Conservation (phyloP, 1,284 basidiomycete species). For the Ceratobasidium sp. region DNA sequence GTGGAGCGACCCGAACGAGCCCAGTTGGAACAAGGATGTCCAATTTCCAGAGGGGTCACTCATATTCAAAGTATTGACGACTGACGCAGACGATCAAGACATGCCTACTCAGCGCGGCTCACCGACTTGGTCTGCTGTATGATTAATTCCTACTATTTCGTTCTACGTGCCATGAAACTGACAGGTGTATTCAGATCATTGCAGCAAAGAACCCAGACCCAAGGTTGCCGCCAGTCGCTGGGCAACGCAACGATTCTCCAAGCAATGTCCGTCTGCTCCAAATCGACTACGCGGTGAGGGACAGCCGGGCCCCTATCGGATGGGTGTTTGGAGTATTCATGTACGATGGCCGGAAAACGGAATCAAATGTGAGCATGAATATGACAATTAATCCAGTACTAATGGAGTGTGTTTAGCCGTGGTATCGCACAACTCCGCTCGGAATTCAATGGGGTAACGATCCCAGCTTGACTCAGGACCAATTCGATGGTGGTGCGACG, state of each 20-base stretch:
- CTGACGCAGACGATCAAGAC: slow-evolving; percentile 19
- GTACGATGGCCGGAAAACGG: slow-evolving; percentile 24
- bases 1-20: slow-evolving; percentile 33
- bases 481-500: slow-evolving; percentile 19
- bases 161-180: not conserved
- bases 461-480: slow-evolving; percentile 33
- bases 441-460: slow-evolving; percentile 43
- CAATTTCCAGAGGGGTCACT: slow-evolving; percentile 39
- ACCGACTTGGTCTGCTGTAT: slow-evolving; percentile 36
- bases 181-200: slow-evolving; percentile 8
- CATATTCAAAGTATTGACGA: slow-evolving; percentile 41
- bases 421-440: slow-evolving; percentile 33
- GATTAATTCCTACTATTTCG: not conserved
- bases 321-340: slow-evolving; percentile 43
- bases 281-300: slow-evolving; percentile 38
- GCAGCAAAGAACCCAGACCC: slow-evolving; percentile 25
- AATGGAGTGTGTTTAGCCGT: slow-evolving; percentile 23
- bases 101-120: slow-evolving; percentile 33
- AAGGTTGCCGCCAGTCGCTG: slow-evolving; percentile 15
- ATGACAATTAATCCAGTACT: not conserved
- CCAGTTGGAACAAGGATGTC: slow-evolving; percentile 29
- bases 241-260: slow-evolving; percentile 24
- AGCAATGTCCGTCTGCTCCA: slow-evolving; percentile 38
- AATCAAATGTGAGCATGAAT: not conserved
- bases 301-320: slow-evolving; percentile 37